Percentiles rank a stretch among this genome's conserved stretches.
phyloP scores from a whole-genome alignment of 495 filamentous ascomycete genomes.

The Hypoxylon lienhwacheense region DNA sequence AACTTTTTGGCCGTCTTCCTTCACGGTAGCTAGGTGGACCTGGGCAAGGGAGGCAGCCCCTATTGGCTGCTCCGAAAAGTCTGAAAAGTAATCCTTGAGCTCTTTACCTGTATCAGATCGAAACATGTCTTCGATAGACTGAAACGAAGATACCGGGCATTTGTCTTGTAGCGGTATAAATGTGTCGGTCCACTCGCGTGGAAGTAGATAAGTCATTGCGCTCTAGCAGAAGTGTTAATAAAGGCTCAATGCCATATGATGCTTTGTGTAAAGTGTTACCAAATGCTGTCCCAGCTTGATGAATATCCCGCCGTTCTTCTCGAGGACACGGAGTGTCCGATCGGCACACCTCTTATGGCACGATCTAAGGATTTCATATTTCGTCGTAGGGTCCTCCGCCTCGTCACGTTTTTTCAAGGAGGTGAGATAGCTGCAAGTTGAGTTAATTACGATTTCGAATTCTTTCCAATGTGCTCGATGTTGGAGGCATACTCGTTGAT shows the following conservation, averaged over 20 bases:
- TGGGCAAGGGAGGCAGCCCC: conserved; percentile 94
- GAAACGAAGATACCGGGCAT: conserved; percentile 89
- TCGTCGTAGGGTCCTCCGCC: conserved; percentile 61
- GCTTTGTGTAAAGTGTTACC: conserved; percentile 40
- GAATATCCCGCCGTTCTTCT: conserved; percentile 96
- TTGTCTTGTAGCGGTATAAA: conserved; percentile 96
- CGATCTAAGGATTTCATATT: conserved; percentile 66
- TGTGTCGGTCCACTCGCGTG: conserved; percentile 90
- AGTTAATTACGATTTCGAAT: conserved; percentile 1
- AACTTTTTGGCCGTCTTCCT: conserved; percentile 83
- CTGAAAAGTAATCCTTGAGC: conserved; percentile 80
- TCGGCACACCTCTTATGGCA: conserved; percentile 91
- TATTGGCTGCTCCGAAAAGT: conserved; percentile 77
- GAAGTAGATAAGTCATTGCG: conserved; percentile 95
- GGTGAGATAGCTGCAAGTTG: conserved; percentile 68
- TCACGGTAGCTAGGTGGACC: conserved; percentile 87
- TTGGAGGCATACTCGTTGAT: conserved; percentile 80
- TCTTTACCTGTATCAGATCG: conserved; percentile 74
- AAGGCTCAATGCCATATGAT: neutral
- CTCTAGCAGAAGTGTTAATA: conserved; percentile 51
- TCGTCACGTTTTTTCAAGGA: conserved; percentile 70
- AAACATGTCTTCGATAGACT: conserved; percentile 87
- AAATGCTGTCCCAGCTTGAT: conserved; percentile 98
- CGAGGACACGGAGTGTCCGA: conserved; percentile 80
- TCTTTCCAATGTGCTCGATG: neutral